Evolutionary conservation across 1,139 yeast species (phyloP).

Genomic region (Lodderomyces margitis): DNA sequence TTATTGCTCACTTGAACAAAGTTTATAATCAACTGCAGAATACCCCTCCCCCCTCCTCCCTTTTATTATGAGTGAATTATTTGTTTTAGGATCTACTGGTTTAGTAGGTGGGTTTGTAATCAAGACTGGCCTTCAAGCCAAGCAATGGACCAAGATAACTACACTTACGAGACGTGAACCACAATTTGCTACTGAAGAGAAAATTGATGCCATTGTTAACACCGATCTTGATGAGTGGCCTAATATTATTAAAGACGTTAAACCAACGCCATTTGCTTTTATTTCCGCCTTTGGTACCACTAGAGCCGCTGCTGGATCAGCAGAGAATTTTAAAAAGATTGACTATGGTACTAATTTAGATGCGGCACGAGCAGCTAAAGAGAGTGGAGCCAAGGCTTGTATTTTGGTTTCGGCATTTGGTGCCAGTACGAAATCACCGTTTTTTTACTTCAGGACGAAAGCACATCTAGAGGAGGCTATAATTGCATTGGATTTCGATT

Average conservation of each 20-base stretch:
- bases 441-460: constrained; percentile 58
- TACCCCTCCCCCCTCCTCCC: neutral
- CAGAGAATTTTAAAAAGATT: constrained; percentile 60
- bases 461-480: constrained; percentile 66
- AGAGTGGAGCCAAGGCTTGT: constrained; percentile 59
- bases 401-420: constrained; percentile 63
- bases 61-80: constrained; percentile 4
- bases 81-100: constrained; percentile 62
- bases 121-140: constrained; percentile 31
- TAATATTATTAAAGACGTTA: constrained; percentile 18
- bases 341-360: constrained; percentile 68
- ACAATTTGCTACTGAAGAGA: constrained; percentile 12
- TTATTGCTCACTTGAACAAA: no score
- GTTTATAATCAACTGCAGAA: neutral
- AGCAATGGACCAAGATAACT: constrained; percentile 30
- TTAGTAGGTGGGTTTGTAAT: constrained; percentile 53
- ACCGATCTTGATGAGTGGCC: constrained; percentile 44
- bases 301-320: constrained; percentile 63
- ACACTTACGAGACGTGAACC: constrained; percentile 48
- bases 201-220: constrained; percentile 12
- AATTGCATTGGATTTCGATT: constrained; percentile 56
- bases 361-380: constrained; percentile 69
- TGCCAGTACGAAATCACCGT: constrained; percentile 51
- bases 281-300: constrained; percentile 79
- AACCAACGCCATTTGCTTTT: constrained; percentile 26